Evolutionary conservation across 169 alveolate species (phyloP).

Genomic region (Babesia bigemina): DNA sequence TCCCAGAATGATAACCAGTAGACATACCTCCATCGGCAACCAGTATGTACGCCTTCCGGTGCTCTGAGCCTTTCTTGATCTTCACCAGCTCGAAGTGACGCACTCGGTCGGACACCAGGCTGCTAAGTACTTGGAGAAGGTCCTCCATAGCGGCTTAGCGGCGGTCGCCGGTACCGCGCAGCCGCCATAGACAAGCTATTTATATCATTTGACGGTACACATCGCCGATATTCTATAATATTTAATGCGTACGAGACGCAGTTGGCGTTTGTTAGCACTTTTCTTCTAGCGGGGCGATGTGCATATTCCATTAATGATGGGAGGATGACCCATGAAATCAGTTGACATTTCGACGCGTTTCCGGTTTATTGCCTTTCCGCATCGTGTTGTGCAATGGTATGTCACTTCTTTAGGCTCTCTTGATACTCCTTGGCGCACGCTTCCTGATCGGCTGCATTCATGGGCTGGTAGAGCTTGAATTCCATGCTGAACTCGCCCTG

Average conservation of each 20-base stretch:
- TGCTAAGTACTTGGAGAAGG: constrained; percentile 32
- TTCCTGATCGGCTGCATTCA: constrained; percentile 79
- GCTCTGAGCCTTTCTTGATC: constrained; percentile 41
- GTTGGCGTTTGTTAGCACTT: no score
- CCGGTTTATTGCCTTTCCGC: background rate
- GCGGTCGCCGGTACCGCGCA: constrained; percentile 1
- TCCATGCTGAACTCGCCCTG: constrained; percentile 95
- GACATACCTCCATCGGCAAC: constrained; percentile 59
- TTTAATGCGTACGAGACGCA: no score
- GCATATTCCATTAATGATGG: background rate
- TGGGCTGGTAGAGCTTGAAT: constrained; percentile 79
- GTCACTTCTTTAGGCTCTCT: constrained; percentile 26
- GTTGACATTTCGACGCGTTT: background rate
- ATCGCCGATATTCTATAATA: background rate
- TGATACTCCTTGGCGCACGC: constrained; percentile 64
- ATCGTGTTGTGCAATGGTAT: background rate
- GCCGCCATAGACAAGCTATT: background rate
- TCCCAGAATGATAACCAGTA: background rate
- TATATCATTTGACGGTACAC: constrained; percentile 15
- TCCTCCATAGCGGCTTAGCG: constrained; percentile 48
- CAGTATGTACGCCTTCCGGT: constrained; percentile 44
- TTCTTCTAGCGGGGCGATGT: background rate
- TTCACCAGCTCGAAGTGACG: constrained; percentile 67
- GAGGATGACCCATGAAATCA: background rate
- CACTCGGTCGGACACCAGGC: constrained; percentile 61